Evolutionary conservation across 306 rosid genomes (phyloP).

Genomic region (Medicago lupulina): DNA sequence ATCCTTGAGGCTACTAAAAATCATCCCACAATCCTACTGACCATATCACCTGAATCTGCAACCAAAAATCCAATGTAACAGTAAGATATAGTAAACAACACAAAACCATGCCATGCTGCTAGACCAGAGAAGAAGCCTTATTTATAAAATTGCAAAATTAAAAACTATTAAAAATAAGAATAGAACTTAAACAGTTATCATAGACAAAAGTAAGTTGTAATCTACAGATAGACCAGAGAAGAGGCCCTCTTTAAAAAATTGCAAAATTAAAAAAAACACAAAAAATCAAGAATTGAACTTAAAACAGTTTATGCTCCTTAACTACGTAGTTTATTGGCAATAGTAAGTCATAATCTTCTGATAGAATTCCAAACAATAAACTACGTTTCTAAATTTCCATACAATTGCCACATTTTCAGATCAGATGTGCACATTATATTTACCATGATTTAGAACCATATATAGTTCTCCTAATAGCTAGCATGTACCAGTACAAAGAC

Average conservation of each 20-base stretch:
- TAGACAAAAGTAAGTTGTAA: no score
- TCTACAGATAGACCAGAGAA: no score
- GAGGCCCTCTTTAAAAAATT: no score
- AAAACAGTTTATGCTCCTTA: not conserved
- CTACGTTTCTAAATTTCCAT: not conserved
- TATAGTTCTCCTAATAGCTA: not conserved
- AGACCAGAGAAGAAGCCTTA: not conserved
- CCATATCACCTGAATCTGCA: constrained; percentile 41
- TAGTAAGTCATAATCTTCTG: not conserved
- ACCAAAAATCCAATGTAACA: not conserved
- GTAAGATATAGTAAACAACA: not conserved
- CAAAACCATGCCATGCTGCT: not conserved
- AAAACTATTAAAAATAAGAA: not conserved
- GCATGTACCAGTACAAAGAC: not conserved
- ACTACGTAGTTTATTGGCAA: not conserved
- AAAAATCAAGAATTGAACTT: not conserved
- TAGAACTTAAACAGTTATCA: not conserved
- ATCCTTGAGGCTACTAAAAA: constrained; percentile 30
- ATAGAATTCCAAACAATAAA: constrained; percentile 13
- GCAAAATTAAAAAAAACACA: not conserved
- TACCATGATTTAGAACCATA: not conserved
- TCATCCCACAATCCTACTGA: constrained; percentile 26
- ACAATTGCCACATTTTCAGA: not conserved
- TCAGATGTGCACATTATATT: not conserved
- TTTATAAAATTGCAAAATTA: no score